A percentile compares a stretch with the other conserved stretches of the same genome.
phyloP scores from a whole-genome alignment of 140 eudicot genomes.

The Flaveria floridana region DNA sequence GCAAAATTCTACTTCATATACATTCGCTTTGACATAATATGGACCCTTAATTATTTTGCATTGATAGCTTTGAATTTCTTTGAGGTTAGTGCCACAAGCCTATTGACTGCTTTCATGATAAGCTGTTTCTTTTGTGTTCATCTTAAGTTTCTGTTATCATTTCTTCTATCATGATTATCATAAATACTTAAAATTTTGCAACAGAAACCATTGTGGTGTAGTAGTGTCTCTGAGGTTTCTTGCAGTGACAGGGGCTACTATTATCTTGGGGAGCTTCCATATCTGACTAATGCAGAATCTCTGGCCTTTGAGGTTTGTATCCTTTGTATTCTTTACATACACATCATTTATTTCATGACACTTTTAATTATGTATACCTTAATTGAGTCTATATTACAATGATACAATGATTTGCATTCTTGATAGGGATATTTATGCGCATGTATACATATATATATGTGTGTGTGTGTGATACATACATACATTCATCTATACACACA shows the following conservation, averaged over 20 bases:
- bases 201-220: slow-evolving; percentile 95
- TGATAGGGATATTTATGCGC: too few species aligned
- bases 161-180: slow-evolving; percentile 18
- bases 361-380: not conserved
- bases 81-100: slow-evolving; percentile 56
- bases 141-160: not conserved
- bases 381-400: not conserved
- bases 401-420: too few species aligned
- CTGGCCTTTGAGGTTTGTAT: slow-evolving; percentile 70
- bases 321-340: not conserved
- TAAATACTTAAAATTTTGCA: slow-evolving; percentile 17
- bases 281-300: slow-evolving; percentile 68
- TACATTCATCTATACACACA: too few species aligned
- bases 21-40: slow-evolving; percentile 65
- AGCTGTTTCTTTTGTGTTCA: not conserved
- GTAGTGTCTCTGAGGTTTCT: slow-evolving; percentile 37
- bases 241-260: slow-evolving; percentile 76
- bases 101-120: slow-evolving; percentile 4
- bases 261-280: slow-evolving; percentile 91
- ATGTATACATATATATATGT: too few species aligned
- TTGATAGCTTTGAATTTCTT: slow-evolving; percentile 65
- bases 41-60: slow-evolving; percentile 79
- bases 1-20: slow-evolving; percentile 66
- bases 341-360: slow-evolving; percentile 1
- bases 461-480: too few species aligned